Conservation (phyloP, 108 stramenopile species). For the Craspedostauros australis region DNA sequence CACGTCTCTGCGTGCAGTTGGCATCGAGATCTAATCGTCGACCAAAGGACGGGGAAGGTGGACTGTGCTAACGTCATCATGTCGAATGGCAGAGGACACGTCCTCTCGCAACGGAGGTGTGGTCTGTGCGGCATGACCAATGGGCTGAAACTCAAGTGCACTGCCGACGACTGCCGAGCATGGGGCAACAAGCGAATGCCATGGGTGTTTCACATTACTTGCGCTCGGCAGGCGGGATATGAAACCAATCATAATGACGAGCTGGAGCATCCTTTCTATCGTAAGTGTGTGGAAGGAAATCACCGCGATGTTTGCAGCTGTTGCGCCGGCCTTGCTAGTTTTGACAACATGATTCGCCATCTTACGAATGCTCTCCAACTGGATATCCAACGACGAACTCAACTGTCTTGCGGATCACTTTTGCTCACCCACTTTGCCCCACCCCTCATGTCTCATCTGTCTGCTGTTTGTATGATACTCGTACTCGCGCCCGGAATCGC, state of each 20-base stretch:
- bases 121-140: slow-evolving; percentile 51
- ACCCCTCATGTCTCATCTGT: too few relatives aligned
- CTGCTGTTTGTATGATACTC: too few relatives aligned
- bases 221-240: slow-evolving; percentile 78
- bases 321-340: too few relatives aligned
- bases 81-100: slow-evolving; percentile 50
- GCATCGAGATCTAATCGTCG: slow-evolving; percentile 18
- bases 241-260: slow-evolving; percentile 41
- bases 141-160: slow-evolving; percentile 66
- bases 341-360: too few relatives aligned
- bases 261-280: slow-evolving; percentile 2
- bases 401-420: background rate
- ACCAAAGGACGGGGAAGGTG: slow-evolving; percentile 13
- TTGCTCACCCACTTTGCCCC: background rate
- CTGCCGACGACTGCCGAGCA: slow-evolving; percentile 27
- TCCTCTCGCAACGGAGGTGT: slow-evolving; percentile 41
- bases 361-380: too few relatives aligned
- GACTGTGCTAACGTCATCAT: slow-evolving; percentile 61
- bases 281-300: too few relatives aligned
- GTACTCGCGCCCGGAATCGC: too few relatives aligned
- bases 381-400: too few relatives aligned
- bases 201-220: slow-evolving; percentile 59
- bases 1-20: slow-evolving; percentile 56
- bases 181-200: slow-evolving; percentile 20
- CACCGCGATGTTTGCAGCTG: too few relatives aligned